phyloP scores from a whole-genome alignment of 176 grass and related monocot genomes.

The Oryza punctata region DNA sequence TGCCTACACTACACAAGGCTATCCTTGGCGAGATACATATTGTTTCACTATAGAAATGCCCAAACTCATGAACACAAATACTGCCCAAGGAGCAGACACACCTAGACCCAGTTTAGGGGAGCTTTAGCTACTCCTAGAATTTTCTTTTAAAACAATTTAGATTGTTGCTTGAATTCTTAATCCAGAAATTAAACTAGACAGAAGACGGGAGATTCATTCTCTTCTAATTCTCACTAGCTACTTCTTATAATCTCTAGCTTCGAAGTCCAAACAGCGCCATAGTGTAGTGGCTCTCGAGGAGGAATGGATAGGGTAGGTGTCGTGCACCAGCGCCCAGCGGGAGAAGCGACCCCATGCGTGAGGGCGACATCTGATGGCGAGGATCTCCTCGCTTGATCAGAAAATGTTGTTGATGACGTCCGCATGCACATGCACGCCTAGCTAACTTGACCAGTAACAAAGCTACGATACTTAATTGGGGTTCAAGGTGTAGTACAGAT shows the following conservation, averaged over 20 bases:
- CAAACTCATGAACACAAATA: background rate
- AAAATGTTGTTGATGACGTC: constrained; percentile 38
- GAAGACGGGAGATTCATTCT: too few species aligned
- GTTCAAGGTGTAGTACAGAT: constrained; percentile 5
- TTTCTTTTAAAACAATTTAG: too few species aligned
- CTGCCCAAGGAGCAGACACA: background rate
- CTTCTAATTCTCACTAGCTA: too few species aligned
- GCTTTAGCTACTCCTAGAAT: too few species aligned
- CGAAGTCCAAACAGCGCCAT: background rate
- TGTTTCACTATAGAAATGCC: background rate
- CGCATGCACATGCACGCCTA: constrained; percentile 14
- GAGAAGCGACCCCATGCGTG: constrained; percentile 4
- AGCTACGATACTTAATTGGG: background rate
- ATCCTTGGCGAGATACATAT: background rate
- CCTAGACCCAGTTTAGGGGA: background rate
- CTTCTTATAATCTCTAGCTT: too few species aligned
- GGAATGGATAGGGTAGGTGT: constrained; percentile 19
- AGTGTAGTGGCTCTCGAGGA: background rate
- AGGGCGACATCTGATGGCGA: constrained; percentile 21
- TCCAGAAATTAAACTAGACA: too few species aligned
- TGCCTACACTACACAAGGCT: background rate
- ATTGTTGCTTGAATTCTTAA: too few species aligned
- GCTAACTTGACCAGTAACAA: constrained; percentile 17
- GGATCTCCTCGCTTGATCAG: background rate
- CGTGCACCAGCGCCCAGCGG: constrained; percentile 9